These are phyloP conservation scores for Tetrahymena thermophila DNA, from an alignment of 73 alveolate genomes.

Conservation along the genomic window DNA sequence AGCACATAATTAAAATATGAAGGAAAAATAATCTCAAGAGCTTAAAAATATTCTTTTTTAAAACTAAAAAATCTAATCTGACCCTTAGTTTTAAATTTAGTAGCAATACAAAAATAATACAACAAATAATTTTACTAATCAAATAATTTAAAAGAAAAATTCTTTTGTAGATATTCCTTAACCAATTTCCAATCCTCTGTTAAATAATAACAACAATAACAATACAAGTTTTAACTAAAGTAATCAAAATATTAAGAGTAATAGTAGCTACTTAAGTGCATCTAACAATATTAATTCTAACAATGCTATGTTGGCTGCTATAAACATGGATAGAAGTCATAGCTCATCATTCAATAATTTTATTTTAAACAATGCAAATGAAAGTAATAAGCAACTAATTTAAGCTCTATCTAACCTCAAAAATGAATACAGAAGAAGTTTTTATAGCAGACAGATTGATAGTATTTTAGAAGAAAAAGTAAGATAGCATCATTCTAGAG, in stretches of 20 bases:
- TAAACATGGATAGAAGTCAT: neutral
- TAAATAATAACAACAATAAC: neutral
- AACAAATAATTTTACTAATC: too few relatives aligned
- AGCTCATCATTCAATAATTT: neutral
- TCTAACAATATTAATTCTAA: neutral
- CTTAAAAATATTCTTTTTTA: too few relatives aligned
- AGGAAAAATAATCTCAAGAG: neutral
- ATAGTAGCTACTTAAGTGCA: neutral
- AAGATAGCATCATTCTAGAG: neutral
- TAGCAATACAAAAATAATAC: too few relatives aligned
- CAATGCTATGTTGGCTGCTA: neutral
- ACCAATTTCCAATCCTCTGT: neutral
- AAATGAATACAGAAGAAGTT: neutral
- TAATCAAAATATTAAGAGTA: neutral
- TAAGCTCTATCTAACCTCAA: neutral
- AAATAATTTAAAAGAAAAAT: too few relatives aligned
- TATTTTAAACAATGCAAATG: neutral
- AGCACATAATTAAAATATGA: neutral
- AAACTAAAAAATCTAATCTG: neutral
- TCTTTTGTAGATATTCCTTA: neutral
- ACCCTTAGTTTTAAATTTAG: too few relatives aligned
- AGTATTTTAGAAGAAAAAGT: neutral
- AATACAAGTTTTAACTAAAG: neutral
- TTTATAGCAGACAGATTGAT: neutral
- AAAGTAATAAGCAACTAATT: neutral